Evolutionary conservation across 768 basidiomycete species (phyloP).

Genomic region (Naganishia vaughanmartiniae): DNA sequence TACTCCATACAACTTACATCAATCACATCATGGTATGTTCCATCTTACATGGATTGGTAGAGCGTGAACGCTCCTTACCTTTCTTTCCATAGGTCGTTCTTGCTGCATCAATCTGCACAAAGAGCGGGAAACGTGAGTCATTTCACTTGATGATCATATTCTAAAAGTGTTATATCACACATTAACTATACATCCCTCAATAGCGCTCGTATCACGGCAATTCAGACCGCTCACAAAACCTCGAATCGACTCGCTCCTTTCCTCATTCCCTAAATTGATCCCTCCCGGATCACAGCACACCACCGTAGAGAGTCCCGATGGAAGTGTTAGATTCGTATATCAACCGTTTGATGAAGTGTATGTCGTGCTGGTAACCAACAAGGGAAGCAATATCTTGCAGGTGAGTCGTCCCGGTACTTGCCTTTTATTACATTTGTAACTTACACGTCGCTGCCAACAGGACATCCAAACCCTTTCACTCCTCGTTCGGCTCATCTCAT

Average conservation of each 20-base stretch:
- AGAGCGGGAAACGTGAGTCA: slow-evolving; percentile 52
- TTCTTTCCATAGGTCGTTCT: slow-evolving; percentile 45
- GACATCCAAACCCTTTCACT: slow-evolving; percentile 96
- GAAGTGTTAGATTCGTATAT: slow-evolving; percentile 81
- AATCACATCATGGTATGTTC: slow-evolving; percentile 31
- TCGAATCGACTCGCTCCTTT: slow-evolving; percentile 89
- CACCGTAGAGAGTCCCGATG: slow-evolving; percentile 86
- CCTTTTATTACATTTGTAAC: background rate
- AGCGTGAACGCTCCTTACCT: background rate
- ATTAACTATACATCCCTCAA: background rate
- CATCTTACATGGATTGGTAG: too few relatives aligned
- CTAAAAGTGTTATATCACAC: background rate
- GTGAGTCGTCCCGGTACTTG: slow-evolving; percentile 34
- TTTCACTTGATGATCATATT: background rate
- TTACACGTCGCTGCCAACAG: slow-evolving; percentile 37
- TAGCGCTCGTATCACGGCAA: slow-evolving; percentile 93
- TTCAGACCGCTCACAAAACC: slow-evolving; percentile 83
- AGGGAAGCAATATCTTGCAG: slow-evolving; percentile 96
- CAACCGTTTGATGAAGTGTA: slow-evolving; percentile 95
- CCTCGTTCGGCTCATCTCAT: slow-evolving; percentile 84
- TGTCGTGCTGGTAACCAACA: slow-evolving; percentile 95
- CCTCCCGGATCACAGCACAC: slow-evolving; percentile 92
- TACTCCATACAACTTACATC: too few relatives aligned
- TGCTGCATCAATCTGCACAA: slow-evolving; percentile 47
- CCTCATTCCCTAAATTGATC: slow-evolving; percentile 96